Conservation (phyloP, 305 asterid species). For the Fraxinus platypoda region DNA sequence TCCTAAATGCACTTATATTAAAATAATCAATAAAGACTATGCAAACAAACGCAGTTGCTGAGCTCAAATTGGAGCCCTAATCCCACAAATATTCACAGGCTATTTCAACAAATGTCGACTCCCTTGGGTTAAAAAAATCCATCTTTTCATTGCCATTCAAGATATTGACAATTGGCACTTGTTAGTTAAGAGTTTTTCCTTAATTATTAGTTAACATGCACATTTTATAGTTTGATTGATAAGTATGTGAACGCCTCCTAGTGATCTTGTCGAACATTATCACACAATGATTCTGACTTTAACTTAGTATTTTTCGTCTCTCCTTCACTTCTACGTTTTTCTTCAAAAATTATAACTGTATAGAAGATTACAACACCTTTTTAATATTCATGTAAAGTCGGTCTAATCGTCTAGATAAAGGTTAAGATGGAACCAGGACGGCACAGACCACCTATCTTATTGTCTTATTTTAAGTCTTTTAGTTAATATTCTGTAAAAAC, state of each 20-base stretch:
- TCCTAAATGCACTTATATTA: not conserved
- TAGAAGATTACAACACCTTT: not conserved
- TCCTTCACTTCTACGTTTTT: no score
- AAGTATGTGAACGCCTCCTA: not conserved
- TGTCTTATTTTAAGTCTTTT: not conserved
- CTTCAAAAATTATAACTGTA: not conserved
- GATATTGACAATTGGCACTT: not conserved
- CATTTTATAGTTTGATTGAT: not conserved
- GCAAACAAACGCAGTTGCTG: not conserved
- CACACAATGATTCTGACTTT: not conserved
- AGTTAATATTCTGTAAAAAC: no score
- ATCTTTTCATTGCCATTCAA: not conserved
- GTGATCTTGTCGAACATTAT: not conserved
- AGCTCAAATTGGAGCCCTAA: not conserved
- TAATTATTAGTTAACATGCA: not conserved
- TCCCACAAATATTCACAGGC: not conserved
- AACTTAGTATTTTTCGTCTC: not conserved
- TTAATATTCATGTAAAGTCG: not conserved
- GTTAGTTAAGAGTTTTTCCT: not conserved
- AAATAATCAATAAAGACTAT: not conserved
- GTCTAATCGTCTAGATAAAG: not conserved
- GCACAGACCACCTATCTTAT: no score
- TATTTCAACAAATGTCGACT: not conserved
- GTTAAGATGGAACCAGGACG: not conserved
- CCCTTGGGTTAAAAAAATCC: not conserved